Evolutionary conservation across 1,284 basidiomycete genomes (phyloP), one percentile per base, ranked within the genome.

Genomic region (Porogramme epimiltina): DNA sequence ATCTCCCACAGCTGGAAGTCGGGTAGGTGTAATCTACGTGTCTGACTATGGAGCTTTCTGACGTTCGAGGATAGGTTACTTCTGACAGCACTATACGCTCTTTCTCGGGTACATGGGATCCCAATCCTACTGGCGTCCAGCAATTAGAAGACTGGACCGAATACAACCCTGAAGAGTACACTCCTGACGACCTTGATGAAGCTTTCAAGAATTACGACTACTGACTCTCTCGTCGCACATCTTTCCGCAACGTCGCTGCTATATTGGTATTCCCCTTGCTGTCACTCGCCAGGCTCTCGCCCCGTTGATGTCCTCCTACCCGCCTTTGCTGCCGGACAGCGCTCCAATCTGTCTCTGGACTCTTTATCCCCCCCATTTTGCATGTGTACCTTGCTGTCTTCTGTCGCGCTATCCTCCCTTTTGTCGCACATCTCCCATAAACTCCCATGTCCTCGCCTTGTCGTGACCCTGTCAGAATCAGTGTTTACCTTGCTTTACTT

Each of bases 31-130:
- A n/a, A 5, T 1, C 19, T 31, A 26, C 18, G 10, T n/a, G n/a
- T n/a, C n/a, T n/a, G n/a, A n/a, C n/a, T n/a, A n/a, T n/a, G n/a
- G n/a, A n/a, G n/a, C n/a, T n/a, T n/a, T n/a, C n/a, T n/a, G n/a
- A n/a, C n/a, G n/a, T n/a, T n/a, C n/a, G n/a, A n/a, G n/a, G n/a
- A n/a, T n/a, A n/a, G n/a, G 33, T 47, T 19, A 25, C 47, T 9
- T 56, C 57, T 2, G 37, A 38, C 42, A 45, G 36, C 45, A 39
- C 51, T 11, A 47, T 18, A 18, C 51, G 51, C 34, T 56, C 57
- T 16, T 59, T 51, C 39, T 59, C 57, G 4, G 57, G 57, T 20
- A 54, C 57, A 11, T 59, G 57, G 57, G 49, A 56, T 24, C 52
- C 54, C 3, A 22, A 22, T 25, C 47, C 53, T 19, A 24, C 22